Evolutionary conservation across 441 rosid genomes (phyloP), one percentile per base, ranked within the genome.

Genomic region (Daphne laureola): DNA sequence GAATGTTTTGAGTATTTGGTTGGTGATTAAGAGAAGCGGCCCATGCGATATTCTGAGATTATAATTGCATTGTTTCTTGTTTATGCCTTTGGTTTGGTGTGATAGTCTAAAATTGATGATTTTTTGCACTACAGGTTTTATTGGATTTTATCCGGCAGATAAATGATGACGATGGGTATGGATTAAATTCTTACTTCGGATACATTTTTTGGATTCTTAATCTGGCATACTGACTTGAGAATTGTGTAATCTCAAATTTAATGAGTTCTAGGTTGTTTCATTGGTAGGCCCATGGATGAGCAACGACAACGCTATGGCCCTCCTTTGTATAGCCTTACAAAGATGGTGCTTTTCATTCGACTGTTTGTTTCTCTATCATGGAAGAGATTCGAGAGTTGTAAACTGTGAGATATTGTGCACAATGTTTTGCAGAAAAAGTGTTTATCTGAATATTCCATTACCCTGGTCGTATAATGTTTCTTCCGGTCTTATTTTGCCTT

Each of bases 91-190:
- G 38, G 38, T 31, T 31, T 31, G 9, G 9, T 4, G 11, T 6
- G 9, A 4, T 4, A 31, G 11, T 31, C 38, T 31, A 31, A 8
- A 31, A 9, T 31, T 31, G 53, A 59, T 50, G 54, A 38, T 61
- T 53, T 58, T 16, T 40, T 51, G 38, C 26, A 36, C 42, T 79
- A 71, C 82, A 92, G 98, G 98, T 89, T 68, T 76, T 92, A 73
- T 76, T 92, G 70, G 97, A 92, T 82, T 92, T 92, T 78, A 76
- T 89, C 69, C 84, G 80, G 53, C 93, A 77, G 70, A 83, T 92
- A 69, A 92, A 92, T 73, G 98, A 92, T 64, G 96, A 92, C 57
- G 88, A 89, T 60, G 98, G 98, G 98, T 92, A 84, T 54, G 81
- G 11, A 31, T 31, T 31, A 6, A 21, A 21, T 8, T 31, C 9